Percentiles rank a stretch among this genome's conserved stretches.
Conservation (phyloP, 139 green algal genomes). For the Asterochloris erici region DNA sequence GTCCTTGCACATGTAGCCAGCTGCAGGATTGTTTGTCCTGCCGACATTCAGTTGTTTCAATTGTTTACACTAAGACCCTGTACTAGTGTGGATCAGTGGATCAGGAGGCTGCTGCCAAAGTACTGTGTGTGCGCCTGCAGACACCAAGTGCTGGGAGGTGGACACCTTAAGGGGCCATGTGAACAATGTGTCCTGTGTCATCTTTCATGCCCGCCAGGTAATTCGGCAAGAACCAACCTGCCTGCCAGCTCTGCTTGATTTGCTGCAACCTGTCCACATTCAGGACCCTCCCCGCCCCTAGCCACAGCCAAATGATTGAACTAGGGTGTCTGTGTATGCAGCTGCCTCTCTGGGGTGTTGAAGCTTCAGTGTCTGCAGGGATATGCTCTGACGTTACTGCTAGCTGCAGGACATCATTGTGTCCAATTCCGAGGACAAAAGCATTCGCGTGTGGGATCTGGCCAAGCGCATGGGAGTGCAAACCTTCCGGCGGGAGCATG, state of each 20-base stretch:
- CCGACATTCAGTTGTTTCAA: too few relatives aligned
- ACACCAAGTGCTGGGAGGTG: conserved; percentile 99
- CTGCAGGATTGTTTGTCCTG: too few relatives aligned
- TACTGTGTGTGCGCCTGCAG: conserved; percentile 35
- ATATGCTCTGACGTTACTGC: not conserved
- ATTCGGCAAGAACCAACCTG: not conserved
- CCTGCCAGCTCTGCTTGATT: not conserved
- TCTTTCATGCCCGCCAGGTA: conserved; percentile 95
- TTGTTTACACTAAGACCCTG: too few relatives aligned
- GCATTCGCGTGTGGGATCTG: conserved; percentile 99
- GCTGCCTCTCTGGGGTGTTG: not conserved
- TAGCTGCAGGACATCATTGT: conserved; percentile 92
- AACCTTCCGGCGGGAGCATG: conserved; percentile 93
- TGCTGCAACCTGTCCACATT: too few relatives aligned
- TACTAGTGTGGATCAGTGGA: not conserved
- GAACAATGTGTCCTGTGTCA: conserved; percentile 99
- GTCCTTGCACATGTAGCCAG: too few relatives aligned
- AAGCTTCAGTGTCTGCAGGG: not conserved
- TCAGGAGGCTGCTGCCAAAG: not conserved
- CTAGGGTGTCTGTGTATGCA: too few relatives aligned
- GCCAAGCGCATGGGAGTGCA: conserved; percentile 95
- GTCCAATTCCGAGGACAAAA: conserved; percentile 98
- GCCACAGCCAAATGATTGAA: too few relatives aligned
- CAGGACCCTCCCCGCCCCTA: too few relatives aligned
- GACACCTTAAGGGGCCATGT: conserved; percentile 98